Percentiles rank a stretch among this genome's conserved stretches.
Conservation (phyloP, 345 rosid species). For the Melaleuca alternifolia region DNA sequence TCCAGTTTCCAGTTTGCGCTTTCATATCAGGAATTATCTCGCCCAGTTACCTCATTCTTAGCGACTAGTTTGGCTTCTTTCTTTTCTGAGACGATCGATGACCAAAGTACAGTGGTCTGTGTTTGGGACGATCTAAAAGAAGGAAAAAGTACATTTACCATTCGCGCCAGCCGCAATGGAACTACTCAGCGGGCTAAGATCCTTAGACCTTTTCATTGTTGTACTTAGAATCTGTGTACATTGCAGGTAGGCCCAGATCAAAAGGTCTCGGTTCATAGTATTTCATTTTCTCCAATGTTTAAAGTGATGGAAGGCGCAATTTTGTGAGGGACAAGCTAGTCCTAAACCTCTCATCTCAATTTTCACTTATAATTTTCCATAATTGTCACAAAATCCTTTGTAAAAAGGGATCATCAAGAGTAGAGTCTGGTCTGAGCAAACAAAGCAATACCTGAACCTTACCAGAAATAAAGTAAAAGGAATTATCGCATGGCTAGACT, state of each 20-base stretch:
- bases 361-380: neutral
- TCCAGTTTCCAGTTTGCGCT: neutral
- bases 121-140: neutral
- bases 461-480: neutral
- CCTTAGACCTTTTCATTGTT: neutral
- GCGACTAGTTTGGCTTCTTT: neutral
- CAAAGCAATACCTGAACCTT: neutral
- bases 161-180: neutral
- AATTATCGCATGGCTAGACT: neutral
- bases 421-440: neutral
- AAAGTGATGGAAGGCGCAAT: neutral
- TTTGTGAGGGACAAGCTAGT: neutral
- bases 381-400: neutral
- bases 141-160: neutral
- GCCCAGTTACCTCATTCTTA: neutral
- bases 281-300: neutral
- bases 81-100: neutral
- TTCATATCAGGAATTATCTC: neutral
- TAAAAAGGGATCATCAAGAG: neutral
- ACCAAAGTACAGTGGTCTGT: neutral
- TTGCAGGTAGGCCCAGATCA: neutral
- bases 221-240: neutral
- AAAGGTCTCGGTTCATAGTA: neutral
- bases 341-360: neutral
- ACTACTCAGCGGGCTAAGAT: neutral